Evolutionary conservation across 129 eudicot species (phyloP), one percentile per base, ranked within the genome.

Genomic region (Flaveria ramosissima): DNA sequence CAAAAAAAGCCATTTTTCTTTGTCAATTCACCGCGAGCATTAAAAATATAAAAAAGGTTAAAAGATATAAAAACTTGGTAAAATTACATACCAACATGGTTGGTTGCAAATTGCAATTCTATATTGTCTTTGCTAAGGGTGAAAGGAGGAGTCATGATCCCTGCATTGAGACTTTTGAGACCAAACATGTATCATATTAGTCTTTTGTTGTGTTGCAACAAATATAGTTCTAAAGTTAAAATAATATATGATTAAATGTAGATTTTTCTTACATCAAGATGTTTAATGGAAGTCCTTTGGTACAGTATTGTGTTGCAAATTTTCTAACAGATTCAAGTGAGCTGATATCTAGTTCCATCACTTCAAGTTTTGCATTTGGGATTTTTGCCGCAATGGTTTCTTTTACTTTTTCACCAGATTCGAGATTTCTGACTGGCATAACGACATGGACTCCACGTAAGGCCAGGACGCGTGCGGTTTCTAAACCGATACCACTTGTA

Each of bases 291-390:
- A 79, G 87, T 36, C 80, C 93, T 36, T 72, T 83, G n/a, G 97
- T 81, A 59, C 75, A 86, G 52, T 84, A 94, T 60, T 87, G 90
- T 0, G 92, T 86, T 48, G 97, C 93, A 74, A 94, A 94, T 27
- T 84, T 87, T 79, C 88, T 83, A 0, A 91, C 90, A 1, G 97
- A 91, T 50, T 81, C 90, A 60, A 84, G 16, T 9, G 98, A 94
- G 80, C 97, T 78, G 47, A 94, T 81, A 86, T 94, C 97, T 69
- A 94, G 81, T 80, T 94, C 98, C 98, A 94, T 89, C 7, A 94
- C 90, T 65, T 94, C 98, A 73, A 94, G 52, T 80, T 89, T 94
- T 0, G 96, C 98, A 63, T 82, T 56, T 10, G 97, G 97, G 67
- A 82, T 77, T 71, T 94, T 83, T 59, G 83, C 72, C 19, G 82